These are phyloP conservation scores for Sclerotinia trifoliorum DNA, from an alignment of 2,329 filamentous ascomycete species.

Conservation along the genomic window DNA sequence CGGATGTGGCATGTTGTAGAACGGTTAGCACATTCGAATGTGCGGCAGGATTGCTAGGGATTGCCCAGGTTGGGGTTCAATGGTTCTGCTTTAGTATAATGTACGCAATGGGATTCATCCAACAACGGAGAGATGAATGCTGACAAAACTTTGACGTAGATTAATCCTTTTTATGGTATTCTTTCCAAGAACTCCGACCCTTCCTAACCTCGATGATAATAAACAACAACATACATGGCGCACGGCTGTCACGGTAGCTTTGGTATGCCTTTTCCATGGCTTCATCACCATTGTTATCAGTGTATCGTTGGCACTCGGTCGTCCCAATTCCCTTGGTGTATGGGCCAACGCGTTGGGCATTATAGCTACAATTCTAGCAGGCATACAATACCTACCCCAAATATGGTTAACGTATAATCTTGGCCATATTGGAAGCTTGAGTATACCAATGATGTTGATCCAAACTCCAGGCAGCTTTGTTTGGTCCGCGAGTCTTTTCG, in stretches of 20 bases:
- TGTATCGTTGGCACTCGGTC: slow-evolving; percentile 62
- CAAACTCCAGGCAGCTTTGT: slow-evolving; percentile 91
- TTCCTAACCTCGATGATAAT: slow-evolving; percentile 36
- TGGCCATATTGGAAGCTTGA: slow-evolving; percentile 84
- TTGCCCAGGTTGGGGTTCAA: slow-evolving; percentile 87
- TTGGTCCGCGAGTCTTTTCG: slow-evolving; percentile 81
- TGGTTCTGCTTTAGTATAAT: slow-evolving; percentile 91
- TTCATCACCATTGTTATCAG: slow-evolving; percentile 69
- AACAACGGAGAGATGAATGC: background rate
- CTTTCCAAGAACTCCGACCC: slow-evolving; percentile 66
- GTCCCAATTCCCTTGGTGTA: slow-evolving; percentile 61
- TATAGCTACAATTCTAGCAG: slow-evolving; percentile 73
- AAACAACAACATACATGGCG: slow-evolving; percentile 65
- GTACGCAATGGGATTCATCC: slow-evolving; percentile 50
- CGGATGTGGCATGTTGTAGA: slow-evolving; percentile 82
- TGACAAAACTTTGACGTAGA: slow-evolving; percentile 48
- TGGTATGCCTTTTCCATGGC: slow-evolving; percentile 71
- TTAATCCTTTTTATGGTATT: slow-evolving; percentile 92
- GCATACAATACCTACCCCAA: slow-evolving; percentile 91
- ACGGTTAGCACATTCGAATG: slow-evolving; percentile 81
- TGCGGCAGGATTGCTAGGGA: slow-evolving; percentile 79
- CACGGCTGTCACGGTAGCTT: slow-evolving; percentile 74
- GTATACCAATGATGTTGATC: slow-evolving; percentile 97
- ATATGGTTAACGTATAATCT: slow-evolving; percentile 87
- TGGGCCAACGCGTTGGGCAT: slow-evolving; percentile 89